Evolutionary conservation across 352 stramenopile genomes (phyloP).

Genomic region (Pythium chondricola): DNA sequence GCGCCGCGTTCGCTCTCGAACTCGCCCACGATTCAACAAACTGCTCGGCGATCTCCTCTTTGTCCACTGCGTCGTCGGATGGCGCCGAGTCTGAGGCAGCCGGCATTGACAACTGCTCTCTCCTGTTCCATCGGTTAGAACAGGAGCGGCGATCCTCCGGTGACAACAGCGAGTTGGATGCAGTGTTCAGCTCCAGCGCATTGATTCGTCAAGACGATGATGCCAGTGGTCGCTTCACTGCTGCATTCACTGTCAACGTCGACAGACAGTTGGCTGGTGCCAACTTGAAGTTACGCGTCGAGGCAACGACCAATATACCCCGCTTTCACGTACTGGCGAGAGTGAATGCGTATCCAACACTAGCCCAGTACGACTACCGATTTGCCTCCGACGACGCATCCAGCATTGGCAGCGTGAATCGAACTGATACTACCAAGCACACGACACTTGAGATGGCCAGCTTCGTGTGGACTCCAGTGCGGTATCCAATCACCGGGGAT

Average conservation of each 20-base stretch:
- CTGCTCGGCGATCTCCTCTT: constrained; percentile 2
- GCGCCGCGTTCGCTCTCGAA: constrained; percentile 7
- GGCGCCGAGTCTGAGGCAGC: not conserved
- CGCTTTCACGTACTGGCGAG: constrained; percentile 10
- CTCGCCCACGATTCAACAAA: not conserved
- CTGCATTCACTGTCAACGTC: not conserved
- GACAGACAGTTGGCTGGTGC: not conserved
- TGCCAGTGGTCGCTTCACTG: not conserved
- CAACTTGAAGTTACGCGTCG: not conserved
- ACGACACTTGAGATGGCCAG: not conserved
- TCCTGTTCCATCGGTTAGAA: not conserved
- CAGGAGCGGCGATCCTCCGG: not conserved
- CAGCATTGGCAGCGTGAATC: not conserved
- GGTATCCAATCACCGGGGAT: constrained; percentile 6
- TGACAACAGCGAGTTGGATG: not conserved
- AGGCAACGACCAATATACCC: constrained; percentile 1
- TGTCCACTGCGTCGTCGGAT: too few species aligned
- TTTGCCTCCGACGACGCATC: not conserved
- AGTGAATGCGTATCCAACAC: constrained; percentile 5
- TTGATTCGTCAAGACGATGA: too few species aligned
- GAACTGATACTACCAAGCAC: not conserved
- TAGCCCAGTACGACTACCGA: constrained; percentile 4
- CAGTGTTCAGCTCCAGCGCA: not conserved
- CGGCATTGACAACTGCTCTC: not conserved
- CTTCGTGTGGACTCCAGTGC: constrained; percentile 5